Percentiles rank a stretch among this genome's conserved stretches.
These are phyloP conservation scores for Akebia trifoliata DNA, from an alignment of 164 flowering plant species.

Conservation along the genomic window DNA sequence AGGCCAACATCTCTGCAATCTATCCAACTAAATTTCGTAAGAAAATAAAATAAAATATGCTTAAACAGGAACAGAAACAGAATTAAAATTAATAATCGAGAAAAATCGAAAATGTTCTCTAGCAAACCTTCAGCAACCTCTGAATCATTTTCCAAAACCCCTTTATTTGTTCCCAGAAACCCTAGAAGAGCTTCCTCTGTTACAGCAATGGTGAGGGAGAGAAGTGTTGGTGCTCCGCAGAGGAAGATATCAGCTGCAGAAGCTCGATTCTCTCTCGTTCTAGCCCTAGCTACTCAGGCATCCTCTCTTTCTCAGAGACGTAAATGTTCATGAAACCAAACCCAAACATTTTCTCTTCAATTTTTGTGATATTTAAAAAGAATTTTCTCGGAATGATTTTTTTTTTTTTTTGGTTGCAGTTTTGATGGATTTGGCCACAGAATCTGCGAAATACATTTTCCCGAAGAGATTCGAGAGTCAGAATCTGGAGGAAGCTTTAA, in stretches of 20 bases:
- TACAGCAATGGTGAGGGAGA: constrained; percentile 3
- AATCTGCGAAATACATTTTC: constrained; percentile 60
- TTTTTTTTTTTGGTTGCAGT: constrained; percentile 35
- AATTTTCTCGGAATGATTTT: neutral
- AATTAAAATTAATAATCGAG: no score
- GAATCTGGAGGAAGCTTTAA: constrained; percentile 82
- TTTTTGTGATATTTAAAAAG: neutral
- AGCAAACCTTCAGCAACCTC: constrained; percentile 7
- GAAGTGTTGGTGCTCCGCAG: constrained; percentile 7
- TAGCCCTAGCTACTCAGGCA: constrained; percentile 74
- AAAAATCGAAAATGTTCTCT: constrained; percentile 11
- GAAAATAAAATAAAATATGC: no score
- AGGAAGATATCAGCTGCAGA: constrained; percentile 43
- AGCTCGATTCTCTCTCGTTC: constrained; percentile 68
- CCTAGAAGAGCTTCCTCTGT: constrained; percentile 4
- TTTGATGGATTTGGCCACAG: constrained; percentile 55
- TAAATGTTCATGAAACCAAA: constrained; percentile 17
- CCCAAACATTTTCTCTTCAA: neutral
- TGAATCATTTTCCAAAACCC: constrained; percentile 1
- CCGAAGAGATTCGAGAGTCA: constrained; percentile 67
- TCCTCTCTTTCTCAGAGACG: constrained; percentile 63
- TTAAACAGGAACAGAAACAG: no score
- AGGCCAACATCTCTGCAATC: no score
- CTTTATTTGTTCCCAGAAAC: neutral
- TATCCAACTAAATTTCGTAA: no score